Evolutionary conservation across 2,329 filamentous ascomycete species (phyloP).

Genomic region (Coccinonectria pachysandricola): DNA sequence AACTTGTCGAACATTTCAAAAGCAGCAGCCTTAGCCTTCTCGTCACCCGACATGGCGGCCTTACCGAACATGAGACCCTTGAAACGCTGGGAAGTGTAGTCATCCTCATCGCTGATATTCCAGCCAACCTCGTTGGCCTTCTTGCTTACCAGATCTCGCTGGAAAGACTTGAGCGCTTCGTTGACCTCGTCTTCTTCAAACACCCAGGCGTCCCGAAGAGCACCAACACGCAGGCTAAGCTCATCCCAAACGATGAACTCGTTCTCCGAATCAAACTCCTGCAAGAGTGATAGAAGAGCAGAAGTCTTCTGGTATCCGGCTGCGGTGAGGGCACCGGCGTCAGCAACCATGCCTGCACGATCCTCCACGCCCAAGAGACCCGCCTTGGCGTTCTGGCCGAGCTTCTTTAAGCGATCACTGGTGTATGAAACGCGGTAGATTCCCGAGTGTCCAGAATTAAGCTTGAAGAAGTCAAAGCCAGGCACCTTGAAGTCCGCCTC

Average conservation of each 20-base stretch:
- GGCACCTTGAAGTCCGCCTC: conserved; percentile 70
- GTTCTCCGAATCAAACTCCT: conserved; percentile 71
- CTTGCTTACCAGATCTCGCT: conserved; percentile 63
- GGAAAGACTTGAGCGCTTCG: conserved; percentile 73
- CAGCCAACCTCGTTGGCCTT: conserved; percentile 85
- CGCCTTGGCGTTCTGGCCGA: conserved; percentile 71
- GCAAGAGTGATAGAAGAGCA: conserved; percentile 72
- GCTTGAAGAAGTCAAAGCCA: conserved; percentile 83
- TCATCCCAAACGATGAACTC: conserved; percentile 96
- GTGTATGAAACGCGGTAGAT: conserved; percentile 87
- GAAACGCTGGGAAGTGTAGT: conserved; percentile 87
- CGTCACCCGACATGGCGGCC: conserved; percentile 72
- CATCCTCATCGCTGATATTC: conserved; percentile 75
- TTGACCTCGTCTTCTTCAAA: conserved; percentile 60
- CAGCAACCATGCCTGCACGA: conserved; percentile 86
- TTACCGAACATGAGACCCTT: conserved; percentile 83
- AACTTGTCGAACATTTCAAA: conserved; percentile 88
- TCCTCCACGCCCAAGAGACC: conserved; percentile 73
- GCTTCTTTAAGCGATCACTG: conserved; percentile 73
- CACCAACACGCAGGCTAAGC: conserved; percentile 66
- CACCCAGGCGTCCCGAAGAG: conserved; percentile 78
- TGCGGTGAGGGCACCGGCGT: conserved; percentile 78
- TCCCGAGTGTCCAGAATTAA: conserved; percentile 89
- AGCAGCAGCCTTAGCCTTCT: conserved; percentile 65
- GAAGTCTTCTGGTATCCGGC: conserved; percentile 93